phyloP scores from a whole-genome alignment of 495 filamentous ascomycete genomes.

The Penicillium simplicissimum region DNA sequence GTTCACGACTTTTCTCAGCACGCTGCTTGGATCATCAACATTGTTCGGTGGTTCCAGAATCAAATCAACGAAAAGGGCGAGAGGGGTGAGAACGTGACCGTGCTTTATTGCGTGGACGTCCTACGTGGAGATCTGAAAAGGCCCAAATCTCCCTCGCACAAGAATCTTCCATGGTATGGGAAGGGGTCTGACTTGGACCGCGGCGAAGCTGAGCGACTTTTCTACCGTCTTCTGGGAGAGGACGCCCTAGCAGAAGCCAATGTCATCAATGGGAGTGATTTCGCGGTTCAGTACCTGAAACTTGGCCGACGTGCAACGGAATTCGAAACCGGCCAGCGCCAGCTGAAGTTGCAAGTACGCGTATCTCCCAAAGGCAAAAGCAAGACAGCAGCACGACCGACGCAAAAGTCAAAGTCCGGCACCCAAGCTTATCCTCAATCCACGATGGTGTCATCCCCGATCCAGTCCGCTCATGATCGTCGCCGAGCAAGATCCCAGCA shows the following conservation, averaged over 20 bases:
- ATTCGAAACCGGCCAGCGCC: conserved; percentile 51
- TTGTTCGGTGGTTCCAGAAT: conserved; percentile 61
- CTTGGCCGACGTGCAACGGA: conserved; percentile 54
- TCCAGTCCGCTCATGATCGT: conserved; percentile 56
- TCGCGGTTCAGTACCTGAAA: conserved; percentile 61
- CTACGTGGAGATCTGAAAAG: conserved; percentile 59
- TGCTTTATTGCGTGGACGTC: conserved; percentile 58
- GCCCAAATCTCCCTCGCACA: conserved; percentile 47
- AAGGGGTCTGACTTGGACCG: conserved; percentile 56
- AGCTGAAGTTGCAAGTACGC: conserved; percentile 60
- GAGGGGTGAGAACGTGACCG: conserved; percentile 42
- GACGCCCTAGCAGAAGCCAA: conserved; percentile 61
- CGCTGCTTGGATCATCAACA: conserved; percentile 63
- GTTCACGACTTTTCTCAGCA: conserved; percentile 72
- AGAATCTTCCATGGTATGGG: conserved; percentile 53
- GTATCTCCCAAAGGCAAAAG: conserved; percentile 51
- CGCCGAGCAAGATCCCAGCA: conserved; percentile 37
- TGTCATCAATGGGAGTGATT: conserved; percentile 57
- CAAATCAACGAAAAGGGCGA: conserved; percentile 24
- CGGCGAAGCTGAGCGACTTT: conserved; percentile 63
- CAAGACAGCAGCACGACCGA: conserved; percentile 25
- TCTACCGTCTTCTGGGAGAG: conserved; percentile 61
- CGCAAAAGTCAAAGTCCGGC: conserved; percentile 20
- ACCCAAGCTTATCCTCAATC: conserved; percentile 55
- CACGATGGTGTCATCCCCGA: conserved; percentile 84